Conservation (phyloP, 163 green algal species). For the Volvox carteri region DNA sequence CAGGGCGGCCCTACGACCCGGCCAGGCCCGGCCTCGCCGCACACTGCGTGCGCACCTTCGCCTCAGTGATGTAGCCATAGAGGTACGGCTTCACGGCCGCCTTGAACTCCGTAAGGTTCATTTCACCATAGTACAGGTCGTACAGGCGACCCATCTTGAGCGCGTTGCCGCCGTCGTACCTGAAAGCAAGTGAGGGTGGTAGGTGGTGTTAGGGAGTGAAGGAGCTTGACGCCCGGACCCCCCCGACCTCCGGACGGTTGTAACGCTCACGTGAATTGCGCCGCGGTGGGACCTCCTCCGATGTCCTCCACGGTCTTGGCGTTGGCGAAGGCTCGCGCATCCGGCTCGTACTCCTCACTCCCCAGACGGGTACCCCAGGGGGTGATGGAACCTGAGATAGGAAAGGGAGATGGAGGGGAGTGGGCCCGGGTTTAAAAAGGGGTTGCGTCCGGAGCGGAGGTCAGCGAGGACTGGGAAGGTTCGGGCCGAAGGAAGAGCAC, state of each 20-base stretch:
- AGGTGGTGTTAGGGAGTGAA: neutral
- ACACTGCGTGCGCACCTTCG: too few species aligned
- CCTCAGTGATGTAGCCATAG: slow-evolving; percentile 52
- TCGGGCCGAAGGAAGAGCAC: too few species aligned
- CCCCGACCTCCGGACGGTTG: neutral
- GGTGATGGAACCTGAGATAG: neutral
- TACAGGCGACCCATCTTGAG: slow-evolving; percentile 64
- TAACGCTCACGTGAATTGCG: slow-evolving; percentile 23
- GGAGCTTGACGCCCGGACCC: too few species aligned
- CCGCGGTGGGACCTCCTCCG: slow-evolving; percentile 9
- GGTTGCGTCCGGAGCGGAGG: too few species aligned
- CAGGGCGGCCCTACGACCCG: too few species aligned
- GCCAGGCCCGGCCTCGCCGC: too few species aligned
- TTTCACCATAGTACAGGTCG: slow-evolving; percentile 55
- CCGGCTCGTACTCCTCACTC: slow-evolving; percentile 78
- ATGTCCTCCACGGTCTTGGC: slow-evolving; percentile 32
- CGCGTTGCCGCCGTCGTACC: slow-evolving; percentile 34
- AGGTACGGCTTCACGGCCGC: slow-evolving; percentile 58
- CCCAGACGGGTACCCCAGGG: slow-evolving; percentile 73
- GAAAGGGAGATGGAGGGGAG: neutral
- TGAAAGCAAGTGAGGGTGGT: neutral
- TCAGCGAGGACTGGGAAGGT: too few species aligned
- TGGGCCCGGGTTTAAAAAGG: too few species aligned
- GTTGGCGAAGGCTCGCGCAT: slow-evolving; percentile 51
- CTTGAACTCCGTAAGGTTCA: slow-evolving; percentile 19